Evolutionary conservation across 2,329 filamentous ascomycete species (phyloP), one percentile per base, ranked within the genome.

Genomic region (Aschersonia sp.): DNA sequence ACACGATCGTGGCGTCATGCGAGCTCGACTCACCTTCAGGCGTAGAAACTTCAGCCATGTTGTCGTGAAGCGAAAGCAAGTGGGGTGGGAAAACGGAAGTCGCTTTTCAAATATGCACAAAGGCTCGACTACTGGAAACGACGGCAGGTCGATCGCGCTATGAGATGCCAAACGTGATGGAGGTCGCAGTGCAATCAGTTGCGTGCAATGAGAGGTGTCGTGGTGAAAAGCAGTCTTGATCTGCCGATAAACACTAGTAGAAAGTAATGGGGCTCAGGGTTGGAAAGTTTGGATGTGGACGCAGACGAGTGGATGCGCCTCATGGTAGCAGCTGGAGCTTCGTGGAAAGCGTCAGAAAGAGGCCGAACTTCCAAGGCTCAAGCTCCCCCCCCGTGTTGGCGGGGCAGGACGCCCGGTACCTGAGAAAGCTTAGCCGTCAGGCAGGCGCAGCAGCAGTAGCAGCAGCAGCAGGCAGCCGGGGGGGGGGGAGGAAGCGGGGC

Each of bases 21-120:
- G 22, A 22, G 42, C 40, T 52, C 60, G 53, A 55, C 61, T 53
- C 54, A 66, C 65, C 63, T 62, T 67, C 65, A 51, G 65, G 65
- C 54, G 63, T 65, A 46, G 53, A 53, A 43, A 54, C 55, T 51
- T 60, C 57, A 47, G 59, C 51, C 58, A 61, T 62, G 49, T 32
- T 55, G 43, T 47, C 40, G 35, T 42, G 3, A 22, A 46, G 47
- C n/a, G 31, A 30, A 43, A 11, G 22, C 11, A 42, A 42, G 40
- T 9, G 5, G 30, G 31, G 41, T 14, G 7, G 12, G 32, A 39
- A 30, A 30, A 39, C 22, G n/a, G 44, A 49, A 47, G 49, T 47
- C 22, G 22, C 22, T 22, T 22, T 22, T 22, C 22, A 22, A 22
- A 3, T 22, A 22, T 22, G 22, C 22, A 22, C 22, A 22, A 22